Base-by-base conservation (phyloP, 2,329 filamentous ascomycete species). In the Tolypocladium paradoxum region DNA sequence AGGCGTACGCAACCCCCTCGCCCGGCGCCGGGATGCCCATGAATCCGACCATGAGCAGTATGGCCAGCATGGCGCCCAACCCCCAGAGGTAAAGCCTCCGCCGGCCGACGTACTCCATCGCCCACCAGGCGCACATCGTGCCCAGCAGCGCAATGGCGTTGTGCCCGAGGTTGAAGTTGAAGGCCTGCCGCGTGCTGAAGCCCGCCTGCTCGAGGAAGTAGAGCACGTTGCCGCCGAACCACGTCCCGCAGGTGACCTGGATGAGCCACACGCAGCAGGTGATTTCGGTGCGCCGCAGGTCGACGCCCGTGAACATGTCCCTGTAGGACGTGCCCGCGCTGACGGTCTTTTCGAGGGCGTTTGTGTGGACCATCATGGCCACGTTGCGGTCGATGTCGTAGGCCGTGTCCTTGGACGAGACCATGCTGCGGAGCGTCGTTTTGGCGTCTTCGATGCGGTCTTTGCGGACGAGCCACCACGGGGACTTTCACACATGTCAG, bases 41-140 rank as follows among this genome's bases (percentile, higher is more conserved):
- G 1, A 90, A 90, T n/a, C 88, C 88, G 68, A 92, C 84, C 63
- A 88, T 74, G 58, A 91, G 70, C 1, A 92, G 79, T 81, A 91
- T 87, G 51, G 68, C 57, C 66, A 76, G 87, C 16, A 91, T 76
- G 1, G 79, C 78, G 56, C 78, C 81, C 7, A 90, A 76, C 22
- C 87, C 87, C 57, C 78, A 82, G 8, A 90, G 70, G 63, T 88
- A 90, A 1, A 91, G 76, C 0, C 78, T 74, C 50, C 87, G 79
- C 43, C 87, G 84, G 49, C 87, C 87, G 46, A 88, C 70, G 27
- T 77, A 63, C 18, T 77, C 80, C 81, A 90, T 88, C 47, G 90
- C 73, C 60, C 78, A 79, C 85, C 86, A 90, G 1, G 86, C 82
- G 36, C 82, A 84, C 53, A 90, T 80, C 5, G 88, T 84, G 48